Evolutionary conservation across 176 grass and related monocot species (phyloP).

Genomic region (Elymus sibiricus): DNA sequence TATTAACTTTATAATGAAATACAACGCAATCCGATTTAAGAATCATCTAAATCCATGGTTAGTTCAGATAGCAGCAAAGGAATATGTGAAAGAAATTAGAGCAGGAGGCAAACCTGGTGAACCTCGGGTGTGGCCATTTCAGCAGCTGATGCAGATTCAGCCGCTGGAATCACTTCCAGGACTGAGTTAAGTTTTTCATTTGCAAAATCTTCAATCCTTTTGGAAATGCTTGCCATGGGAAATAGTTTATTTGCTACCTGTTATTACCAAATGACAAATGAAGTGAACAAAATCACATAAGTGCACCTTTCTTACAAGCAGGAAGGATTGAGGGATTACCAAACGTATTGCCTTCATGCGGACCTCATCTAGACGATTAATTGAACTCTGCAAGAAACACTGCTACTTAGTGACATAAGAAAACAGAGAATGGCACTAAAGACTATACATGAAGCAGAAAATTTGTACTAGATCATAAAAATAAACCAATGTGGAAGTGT

Average conservation of each 20-base stretch:
- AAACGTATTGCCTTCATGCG: constrained; percentile 97
- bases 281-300: constrained; percentile 22
- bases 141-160: constrained; percentile 31
- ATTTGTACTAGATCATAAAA: background rate
- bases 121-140: constrained; percentile 37
- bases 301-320: constrained; percentile 7
- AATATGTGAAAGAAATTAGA: constrained; percentile 23
- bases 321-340: constrained; percentile 44
- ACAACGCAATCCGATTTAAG: background rate
- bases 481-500: constrained; percentile 10
- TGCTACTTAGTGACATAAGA: constrained; percentile 31
- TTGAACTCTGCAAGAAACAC: constrained; percentile 66
- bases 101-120: constrained; percentile 44
- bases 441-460: constrained; percentile 20
- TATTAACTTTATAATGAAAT: background rate
- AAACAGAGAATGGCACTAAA: constrained; percentile 12
- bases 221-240: constrained; percentile 78
- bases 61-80: constrained; percentile 16
- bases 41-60: background rate
- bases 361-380: constrained; percentile 77
- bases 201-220: constrained; percentile 90
- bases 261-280: constrained; percentile 23
- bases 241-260: constrained; percentile 98
- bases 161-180: constrained; percentile 41
- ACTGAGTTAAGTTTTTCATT: constrained; percentile 79